Base-by-base conservation (phyloP, 495 filamentous ascomycete genomes). In the Neurospora cerealis region DNA sequence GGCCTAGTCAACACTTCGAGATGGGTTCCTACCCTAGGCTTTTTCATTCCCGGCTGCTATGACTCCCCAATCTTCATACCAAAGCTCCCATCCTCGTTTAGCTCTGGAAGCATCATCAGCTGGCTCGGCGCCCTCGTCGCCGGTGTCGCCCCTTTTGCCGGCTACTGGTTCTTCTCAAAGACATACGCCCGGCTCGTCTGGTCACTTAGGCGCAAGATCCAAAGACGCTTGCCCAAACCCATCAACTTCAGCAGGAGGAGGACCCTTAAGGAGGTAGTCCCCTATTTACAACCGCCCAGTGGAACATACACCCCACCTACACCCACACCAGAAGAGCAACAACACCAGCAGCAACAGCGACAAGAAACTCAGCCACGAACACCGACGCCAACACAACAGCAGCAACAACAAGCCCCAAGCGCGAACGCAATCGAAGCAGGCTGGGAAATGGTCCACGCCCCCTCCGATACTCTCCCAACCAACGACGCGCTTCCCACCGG, bases 31-130 rank as follows among this genome's bases (percentile, higher is more conserved):
- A 79, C 77, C 60, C 78, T 78, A 39, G 76, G 73, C 19, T 88
- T 85, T 40, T 86, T 88, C 71, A 78, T 88, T 42, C 86, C 86
- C 1, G 88, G 87, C 36, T 82, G 83, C 34, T 77, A 76, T 66
- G 54, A 78, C 4, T 88, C 87, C 3, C 86, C 85, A 3, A 81
- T 89, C 44, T 71, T 74, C 3, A 70, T 85, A 4, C 84, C 84
- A 7, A 79, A 79, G 0, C 73, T 81, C 5, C 79, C 79, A 2
- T 74, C 75, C 38, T 76, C 79, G 0, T 72, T 81, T 13, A 70
- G 74, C 32, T 69, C 74, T 6, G 34, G 70, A 13, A 76, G 73
- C 69, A 28, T 83, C 15, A 19, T 74, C 32, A 69, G 71, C 36
- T 86, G 83, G 83, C 39, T 78, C 13, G 78, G 79, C 19, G 72